Evolutionary conservation across 495 filamentous ascomycete genomes (phyloP).

Genomic region (Xylaria grammica): DNA sequence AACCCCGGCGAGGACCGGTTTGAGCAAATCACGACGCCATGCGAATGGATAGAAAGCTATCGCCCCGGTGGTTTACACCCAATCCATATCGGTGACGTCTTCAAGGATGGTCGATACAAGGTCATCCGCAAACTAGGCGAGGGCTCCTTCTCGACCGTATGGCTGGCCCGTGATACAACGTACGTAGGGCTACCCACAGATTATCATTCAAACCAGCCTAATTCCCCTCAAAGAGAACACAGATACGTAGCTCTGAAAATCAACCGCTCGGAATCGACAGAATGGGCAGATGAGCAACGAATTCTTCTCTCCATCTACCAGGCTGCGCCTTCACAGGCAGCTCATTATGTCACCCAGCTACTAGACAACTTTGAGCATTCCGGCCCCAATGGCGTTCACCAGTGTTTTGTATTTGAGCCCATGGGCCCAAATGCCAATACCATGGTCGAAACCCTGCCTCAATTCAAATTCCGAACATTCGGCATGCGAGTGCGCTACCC

Average conservation of each 20-base stretch:
- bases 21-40: background rate
- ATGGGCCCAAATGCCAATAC: constrained; percentile 50
- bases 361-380: constrained; percentile 48
- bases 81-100: constrained; percentile 43
- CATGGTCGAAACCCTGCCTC: constrained; percentile 41
- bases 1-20: background rate
- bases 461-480: constrained; percentile 27
- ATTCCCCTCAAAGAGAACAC: constrained; percentile 27
- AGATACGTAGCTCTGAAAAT: constrained; percentile 50
- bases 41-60: constrained; percentile 38
- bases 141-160: constrained; percentile 57
- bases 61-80: constrained; percentile 52
- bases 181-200: constrained; percentile 16
- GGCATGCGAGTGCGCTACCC: constrained; percentile 43
- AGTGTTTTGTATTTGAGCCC: constrained; percentile 55
- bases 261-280: constrained; percentile 32
- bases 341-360: constrained; percentile 37
- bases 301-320: constrained; percentile 35
- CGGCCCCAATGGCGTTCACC: constrained; percentile 56
- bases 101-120: constrained; percentile 48
- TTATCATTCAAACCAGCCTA: constrained; percentile 21
- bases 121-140: constrained; percentile 56
- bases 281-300: too few relatives aligned
- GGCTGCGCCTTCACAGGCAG: constrained; percentile 20
- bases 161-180: constrained; percentile 48